phyloP scores from a whole-genome alignment of 2,329 filamentous ascomycete genomes.

The Didymella pomorum region DNA sequence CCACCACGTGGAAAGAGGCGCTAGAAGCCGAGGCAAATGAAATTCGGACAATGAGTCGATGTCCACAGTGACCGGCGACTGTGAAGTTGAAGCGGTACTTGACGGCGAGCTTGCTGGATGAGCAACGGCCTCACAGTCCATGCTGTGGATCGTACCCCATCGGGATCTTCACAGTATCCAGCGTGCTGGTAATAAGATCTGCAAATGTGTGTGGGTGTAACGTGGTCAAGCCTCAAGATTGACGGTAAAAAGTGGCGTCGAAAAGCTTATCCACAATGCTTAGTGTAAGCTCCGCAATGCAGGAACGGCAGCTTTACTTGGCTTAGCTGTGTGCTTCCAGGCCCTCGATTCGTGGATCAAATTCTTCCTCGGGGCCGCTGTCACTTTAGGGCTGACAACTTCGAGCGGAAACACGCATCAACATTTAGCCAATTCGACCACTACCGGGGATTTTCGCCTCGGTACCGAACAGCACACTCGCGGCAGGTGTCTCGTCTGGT shows the following conservation, averaged over 20 bases:
- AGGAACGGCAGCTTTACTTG: background rate
- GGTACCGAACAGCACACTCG: background rate
- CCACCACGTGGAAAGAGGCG: conserved; percentile 3
- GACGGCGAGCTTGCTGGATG: background rate
- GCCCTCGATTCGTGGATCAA: conserved; percentile 9
- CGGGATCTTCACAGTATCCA: conserved; percentile 1
- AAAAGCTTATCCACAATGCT: conserved; percentile 12
- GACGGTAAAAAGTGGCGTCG: conserved; percentile 9
- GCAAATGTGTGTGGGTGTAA: background rate
- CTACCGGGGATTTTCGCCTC: background rate
- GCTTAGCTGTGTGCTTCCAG: background rate
- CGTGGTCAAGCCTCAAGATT: conserved; percentile 5
- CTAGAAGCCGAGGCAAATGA: background rate
- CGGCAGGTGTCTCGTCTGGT: background rate
- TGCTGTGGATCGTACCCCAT: background rate
- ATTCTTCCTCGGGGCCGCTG: background rate
- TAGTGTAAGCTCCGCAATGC: background rate
- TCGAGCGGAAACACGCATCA: background rate
- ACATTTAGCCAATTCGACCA: background rate
- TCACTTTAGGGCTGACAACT: background rate
- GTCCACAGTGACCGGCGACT: background rate
- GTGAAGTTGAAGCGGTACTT: background rate
- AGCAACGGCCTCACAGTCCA: too few relatives aligned
- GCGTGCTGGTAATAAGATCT: conserved; percentile 5
- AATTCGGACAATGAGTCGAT: background rate